These are phyloP conservation scores for Diaporthe sp. DNA, from an alignment of 2,329 filamentous ascomycete species.

Conservation along the genomic window DNA sequence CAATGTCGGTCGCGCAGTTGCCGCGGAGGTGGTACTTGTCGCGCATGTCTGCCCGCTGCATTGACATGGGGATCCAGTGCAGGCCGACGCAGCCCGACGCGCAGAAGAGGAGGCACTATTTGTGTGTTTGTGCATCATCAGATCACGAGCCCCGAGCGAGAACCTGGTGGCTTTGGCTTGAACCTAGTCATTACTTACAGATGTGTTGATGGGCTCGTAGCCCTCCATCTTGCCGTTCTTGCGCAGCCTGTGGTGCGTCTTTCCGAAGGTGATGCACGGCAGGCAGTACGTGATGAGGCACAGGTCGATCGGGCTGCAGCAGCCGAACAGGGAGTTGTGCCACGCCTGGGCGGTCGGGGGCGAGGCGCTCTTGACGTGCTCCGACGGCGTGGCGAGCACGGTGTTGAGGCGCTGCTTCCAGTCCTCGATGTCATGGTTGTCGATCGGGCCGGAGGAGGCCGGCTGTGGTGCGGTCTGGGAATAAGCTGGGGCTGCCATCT, in stretches of 20 bases:
- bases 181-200: slow-evolving; percentile 50
- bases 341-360: slow-evolving; percentile 54
- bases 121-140: neutral
- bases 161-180: too few relatives aligned
- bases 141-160: neutral
- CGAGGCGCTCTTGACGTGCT: slow-evolving; percentile 58
- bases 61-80: slow-evolving; percentile 57
- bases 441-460: slow-evolving; percentile 52
- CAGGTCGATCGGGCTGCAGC: slow-evolving; percentile 58
- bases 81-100: slow-evolving; percentile 56
- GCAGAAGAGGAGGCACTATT: slow-evolving; percentile 59
- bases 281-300: slow-evolving; percentile 61
- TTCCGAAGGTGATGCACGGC: slow-evolving; percentile 63
- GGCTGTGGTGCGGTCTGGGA: slow-evolving; percentile 36
- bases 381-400: slow-evolving; percentile 56
- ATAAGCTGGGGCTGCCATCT: slow-evolving; percentile 41
- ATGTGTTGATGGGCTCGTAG: slow-evolving; percentile 62
- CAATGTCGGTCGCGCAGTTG: slow-evolving; percentile 58
- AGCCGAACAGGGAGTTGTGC: slow-evolving; percentile 58
- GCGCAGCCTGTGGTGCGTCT: slow-evolving; percentile 61
- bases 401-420: slow-evolving; percentile 61
- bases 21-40: slow-evolving; percentile 61
- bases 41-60: slow-evolving; percentile 61
- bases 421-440: slow-evolving; percentile 58
- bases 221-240: slow-evolving; percentile 57